Base-by-base conservation (phyloP, 1,284 basidiomycete genomes). In the Trametes versicolor region DNA sequence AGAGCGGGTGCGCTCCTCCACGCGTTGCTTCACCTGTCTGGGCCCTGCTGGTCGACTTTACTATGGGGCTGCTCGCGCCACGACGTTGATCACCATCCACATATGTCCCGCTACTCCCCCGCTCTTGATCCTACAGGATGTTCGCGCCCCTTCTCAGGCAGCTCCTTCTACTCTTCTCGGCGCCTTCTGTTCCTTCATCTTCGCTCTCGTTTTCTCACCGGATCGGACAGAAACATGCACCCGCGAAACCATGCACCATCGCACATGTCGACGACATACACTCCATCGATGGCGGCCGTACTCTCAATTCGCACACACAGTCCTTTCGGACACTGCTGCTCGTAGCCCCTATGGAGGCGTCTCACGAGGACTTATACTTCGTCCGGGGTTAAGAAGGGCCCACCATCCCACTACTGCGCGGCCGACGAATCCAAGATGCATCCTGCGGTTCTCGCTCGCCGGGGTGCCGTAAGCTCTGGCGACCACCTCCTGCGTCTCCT, bases 1-100 rank as follows among this genome's bases (percentile, higher is more conserved):
- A 54, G 56, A 60, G 51, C 61, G 60, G 62, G 36, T 51, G 60
- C 56, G 68, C 67, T 70, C 66, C 57, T 65, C 64, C 55, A 51
- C 51, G 17, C n/a, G 17, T 7, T 34, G 43, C 56, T 61, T 47
- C 60, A 34, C 55, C 51, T 48, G 60, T 43, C 68, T 47, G 65
- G 67, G 36, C 64, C 60, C 45, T 23, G 37, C 37, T 58, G 36
- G 34, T 55, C 25, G 47, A 59, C 47, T 58, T 36, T 39, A 15
- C 29, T 39, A n/a, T 53, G 25, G 27, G 19, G 32, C 51, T 51
- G 9, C 57, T 37, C 48, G 27, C 48, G 27, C 51, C 62, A 55
- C 49, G 52, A 59, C 45, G 59, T 32, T 41, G 64, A 67, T 67
- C 64, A 53, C 32, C 59, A 43, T 63, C 68, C 60, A 17, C 34